Conservation (phyloP, 257 asterid genomes). For the Coffea eugenioides region DNA sequence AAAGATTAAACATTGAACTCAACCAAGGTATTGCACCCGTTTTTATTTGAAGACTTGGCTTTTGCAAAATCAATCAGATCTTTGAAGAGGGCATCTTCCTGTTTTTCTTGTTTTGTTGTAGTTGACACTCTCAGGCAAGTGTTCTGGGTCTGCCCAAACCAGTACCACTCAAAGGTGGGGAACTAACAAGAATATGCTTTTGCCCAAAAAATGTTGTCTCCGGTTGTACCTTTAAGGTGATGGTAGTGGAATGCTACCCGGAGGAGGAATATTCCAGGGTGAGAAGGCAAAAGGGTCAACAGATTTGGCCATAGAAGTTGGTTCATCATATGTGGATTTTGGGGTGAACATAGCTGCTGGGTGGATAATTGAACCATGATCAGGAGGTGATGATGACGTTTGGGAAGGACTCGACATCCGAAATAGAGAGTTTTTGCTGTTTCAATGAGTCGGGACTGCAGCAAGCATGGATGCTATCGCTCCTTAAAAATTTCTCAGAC, state of each 20-base stretch:
- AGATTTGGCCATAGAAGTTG: constrained; percentile 45
- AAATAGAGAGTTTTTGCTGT: constrained; percentile 30
- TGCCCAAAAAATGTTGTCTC: constrained; percentile 80
- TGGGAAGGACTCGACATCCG: constrained; percentile 36
- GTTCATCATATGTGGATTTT: constrained; percentile 36
- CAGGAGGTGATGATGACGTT: constrained; percentile 40
- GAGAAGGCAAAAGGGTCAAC: constrained; percentile 50
- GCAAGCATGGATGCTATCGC: constrained; percentile 40
- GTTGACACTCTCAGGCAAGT: constrained; percentile 58
- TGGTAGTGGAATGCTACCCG: constrained; percentile 63
- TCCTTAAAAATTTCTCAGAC: constrained; percentile 42
- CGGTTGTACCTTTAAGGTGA: constrained; percentile 64
- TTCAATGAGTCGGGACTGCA: constrained; percentile 45
- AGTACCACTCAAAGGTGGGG: constrained; percentile 53
- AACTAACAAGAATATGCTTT: constrained; percentile 38
- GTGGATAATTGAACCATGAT: constrained; percentile 64
- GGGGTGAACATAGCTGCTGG: constrained; percentile 70
- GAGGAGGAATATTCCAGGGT: constrained; percentile 55
- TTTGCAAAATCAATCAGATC: constrained; percentile 92
- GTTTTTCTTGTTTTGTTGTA: constrained; percentile 57
- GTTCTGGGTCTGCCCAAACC: constrained; percentile 68
- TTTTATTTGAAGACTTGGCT: constrained; percentile 59
- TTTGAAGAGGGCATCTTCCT: constrained; percentile 80
- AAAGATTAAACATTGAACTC: too few species aligned
- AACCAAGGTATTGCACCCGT: too few species aligned